Evolutionary conservation across 202 grass and related monocot species (phyloP).

Genomic region (Brachypodium distachyon): DNA sequence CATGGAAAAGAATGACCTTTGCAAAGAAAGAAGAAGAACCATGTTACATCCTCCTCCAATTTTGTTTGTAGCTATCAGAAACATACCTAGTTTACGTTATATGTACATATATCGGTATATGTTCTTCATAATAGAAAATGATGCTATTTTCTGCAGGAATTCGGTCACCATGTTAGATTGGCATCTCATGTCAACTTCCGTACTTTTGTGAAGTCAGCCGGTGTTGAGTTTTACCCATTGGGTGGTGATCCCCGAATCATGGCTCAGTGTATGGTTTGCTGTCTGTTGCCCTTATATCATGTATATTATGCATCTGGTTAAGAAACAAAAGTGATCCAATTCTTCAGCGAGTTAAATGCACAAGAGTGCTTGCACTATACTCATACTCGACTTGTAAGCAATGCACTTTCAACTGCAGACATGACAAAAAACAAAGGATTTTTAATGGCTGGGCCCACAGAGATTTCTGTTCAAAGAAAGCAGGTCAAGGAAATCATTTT

Average conservation of each 20-base stretch:
- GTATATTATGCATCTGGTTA: constrained; percentile 6
- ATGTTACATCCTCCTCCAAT: not conserved
- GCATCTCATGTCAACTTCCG: constrained; percentile 90
- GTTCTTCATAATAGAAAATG: not conserved
- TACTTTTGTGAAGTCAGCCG: constrained; percentile 86
- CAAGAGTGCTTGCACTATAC: constrained; percentile 1
- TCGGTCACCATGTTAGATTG: constrained; percentile 94
- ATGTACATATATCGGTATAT: not conserved
- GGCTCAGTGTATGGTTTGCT: constrained; percentile 75
- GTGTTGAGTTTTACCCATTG: constrained; percentile 95
- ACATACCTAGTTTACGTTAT: not conserved
- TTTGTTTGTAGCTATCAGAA: not conserved
- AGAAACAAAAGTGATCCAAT: not conserved
- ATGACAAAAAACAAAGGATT: constrained; percentile 98
- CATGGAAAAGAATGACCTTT: not conserved
- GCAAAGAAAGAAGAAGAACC: not conserved
- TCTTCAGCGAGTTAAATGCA: not conserved
- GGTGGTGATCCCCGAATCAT: constrained; percentile 87
- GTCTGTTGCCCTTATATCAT: constrained; percentile 21
- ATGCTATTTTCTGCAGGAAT: constrained; percentile 66
- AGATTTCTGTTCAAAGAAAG: constrained; percentile 89
- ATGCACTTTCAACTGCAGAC: constrained; percentile 54
- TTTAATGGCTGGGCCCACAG: constrained; percentile 60
- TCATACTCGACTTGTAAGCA: constrained; percentile 15
- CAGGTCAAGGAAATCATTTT: constrained; percentile 96